Evolutionary conservation across 257 asterid genomes (phyloP).

Genomic region (Penstemon davidsonii): DNA sequence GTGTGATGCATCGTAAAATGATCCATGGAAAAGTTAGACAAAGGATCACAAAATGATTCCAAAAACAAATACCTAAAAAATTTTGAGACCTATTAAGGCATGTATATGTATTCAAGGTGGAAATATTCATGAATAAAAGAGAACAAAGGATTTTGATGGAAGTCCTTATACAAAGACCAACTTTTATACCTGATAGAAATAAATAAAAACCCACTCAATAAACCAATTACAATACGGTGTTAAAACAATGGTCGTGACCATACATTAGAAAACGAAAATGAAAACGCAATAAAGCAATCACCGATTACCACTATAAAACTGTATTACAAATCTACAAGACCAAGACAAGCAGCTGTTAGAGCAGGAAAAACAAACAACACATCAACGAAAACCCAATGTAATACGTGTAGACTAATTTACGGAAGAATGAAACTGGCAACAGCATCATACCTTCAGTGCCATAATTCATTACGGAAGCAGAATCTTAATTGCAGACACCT

Average conservation of each 20-base stretch:
- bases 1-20: no score
- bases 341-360: conserved; percentile 25
- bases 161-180: no score
- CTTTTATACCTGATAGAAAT: neutral
- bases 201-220: conserved; percentile 28
- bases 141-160: no score
- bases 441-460: conserved; percentile 44
- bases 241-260: conserved; percentile 21
- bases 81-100: no score
- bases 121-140: no score
- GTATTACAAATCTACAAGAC: conserved; percentile 33
- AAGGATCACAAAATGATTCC: no score
- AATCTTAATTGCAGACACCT: conserved; percentile 25
- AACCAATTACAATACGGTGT: conserved; percentile 34
- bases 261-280: conserved; percentile 21
- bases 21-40: no score
- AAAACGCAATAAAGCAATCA: conserved; percentile 26
- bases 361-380: conserved; percentile 28
- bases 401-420: conserved; percentile 28
- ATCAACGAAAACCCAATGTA: conserved; percentile 35
- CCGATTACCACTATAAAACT: conserved; percentile 25
- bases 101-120: no score
- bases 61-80: no score
- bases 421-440: conserved; percentile 25
- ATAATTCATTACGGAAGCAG: conserved; percentile 35